Evolutionary conservation across 176 grass and related monocot genomes (phyloP), one percentile per base, ranked within the genome.

Genomic region (Raddia guianensis): DNA sequence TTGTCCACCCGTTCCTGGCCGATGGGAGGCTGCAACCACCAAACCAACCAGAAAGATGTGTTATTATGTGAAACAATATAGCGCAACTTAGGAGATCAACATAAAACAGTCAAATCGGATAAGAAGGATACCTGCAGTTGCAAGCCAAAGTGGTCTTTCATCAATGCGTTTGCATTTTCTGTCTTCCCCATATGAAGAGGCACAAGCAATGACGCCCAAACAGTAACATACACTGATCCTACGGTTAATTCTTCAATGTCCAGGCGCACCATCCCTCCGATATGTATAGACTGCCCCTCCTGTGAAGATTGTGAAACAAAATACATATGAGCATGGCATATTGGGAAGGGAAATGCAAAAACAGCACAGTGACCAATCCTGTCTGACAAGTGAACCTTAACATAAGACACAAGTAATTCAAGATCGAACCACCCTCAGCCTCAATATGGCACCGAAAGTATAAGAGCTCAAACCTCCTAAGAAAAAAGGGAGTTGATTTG

Each of bases 131-230:
- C 90, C 92, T 95, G 92, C 83, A 98, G 78, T 72, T 95, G 92
- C 54, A 80, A 85, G 3, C 96, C 92, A 56, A 95, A 93, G 82
- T 95, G 90, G 16, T 83, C 83, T 68, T 91, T 84, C 9, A 89
- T 84, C 80, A 98, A 80, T 2, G 52, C n/a, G 0, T 57, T 64
- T 52, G 90, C 79, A 48, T 93, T 90, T 82, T 95, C 90, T 5
- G 90, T 91, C 76, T 91, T 94, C 43, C 92, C 92, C 92, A 95
- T 98, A 85, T 98, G 96, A 84, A 98, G 88, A 32, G 92, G 96
- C 20, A 95, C 75, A 63, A 89, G 92, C 73, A 90, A 49, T 62
- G 96, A 95, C 49, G 90, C 92, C 96, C 92, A 98, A 76, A 98
- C 86, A 1, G 92, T 98, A 50, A 95, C 71, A 32, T 98, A 98